Base-by-base conservation (phyloP, 2,329 filamentous ascomycete species). In the Aspergillus oerlinghausenensis region DNA sequence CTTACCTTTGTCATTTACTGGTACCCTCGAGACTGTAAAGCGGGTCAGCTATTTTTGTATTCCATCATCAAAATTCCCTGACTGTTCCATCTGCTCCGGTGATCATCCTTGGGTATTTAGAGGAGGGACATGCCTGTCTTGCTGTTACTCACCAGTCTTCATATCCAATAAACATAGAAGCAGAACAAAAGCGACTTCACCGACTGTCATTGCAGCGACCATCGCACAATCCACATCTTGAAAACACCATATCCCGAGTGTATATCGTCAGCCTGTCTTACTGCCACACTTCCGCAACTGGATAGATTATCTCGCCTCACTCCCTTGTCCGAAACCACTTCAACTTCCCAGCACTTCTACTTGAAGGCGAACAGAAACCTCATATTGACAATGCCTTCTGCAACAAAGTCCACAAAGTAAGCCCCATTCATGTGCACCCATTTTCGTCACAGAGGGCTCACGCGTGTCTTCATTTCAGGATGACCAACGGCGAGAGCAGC, bases 401-500 rank as follows among this genome's bases (percentile, higher is more conserved):
- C 50, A 19, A 56, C 56, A 51, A 56, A 60, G 32, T 48, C 55
- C 9, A n/a, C 52, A 38, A 50, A 60, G 64, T 66, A 60, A 56
- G 23, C n/a, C 28, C 29, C 19, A 10, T 26, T 25, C 19, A 11
- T 6, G 6, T 21, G 42, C 19, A 25, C 49, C 4, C 42, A 47
- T 35, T 3, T 25, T n/a, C 5, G 10, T 19, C 29, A 8, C n/a
- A 14, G 8, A 47, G 11, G 42, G 8, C 53, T 54, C 52, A 62
- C n/a, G 51, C n/a, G 43, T 23, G 48, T 10, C n/a, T 19, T 14
- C 4, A 25, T 29, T 17, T 9, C 51, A 67, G 63, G 21, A 55
- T 55, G 19, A 40, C 60, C 52, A 70, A 68, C 42, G 63, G 66
- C 28, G 56, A 56, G 73, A 57, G 42, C 43, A 61, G 43, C 40